Conservation (phyloP, 805 yeast genomes). For the Candida saitoana region DNA sequence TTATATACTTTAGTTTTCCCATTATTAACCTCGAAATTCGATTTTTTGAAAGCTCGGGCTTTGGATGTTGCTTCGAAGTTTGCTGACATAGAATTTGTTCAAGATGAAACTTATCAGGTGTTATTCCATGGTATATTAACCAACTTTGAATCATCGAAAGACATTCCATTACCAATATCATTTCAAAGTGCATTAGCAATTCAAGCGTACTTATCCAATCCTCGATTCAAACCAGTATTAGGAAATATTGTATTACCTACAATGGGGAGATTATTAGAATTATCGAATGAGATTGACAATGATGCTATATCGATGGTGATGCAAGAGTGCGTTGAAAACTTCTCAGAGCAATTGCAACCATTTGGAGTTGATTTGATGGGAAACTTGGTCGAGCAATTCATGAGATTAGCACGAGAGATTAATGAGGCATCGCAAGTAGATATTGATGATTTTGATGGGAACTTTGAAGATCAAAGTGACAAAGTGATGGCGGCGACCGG, state of each 20-base stretch:
- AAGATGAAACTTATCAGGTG: conserved; percentile 17
- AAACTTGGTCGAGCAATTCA: conserved; percentile 67
- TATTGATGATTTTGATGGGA: conserved; percentile 24
- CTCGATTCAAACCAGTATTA: conserved; percentile 64
- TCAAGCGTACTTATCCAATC: conserved; percentile 68
- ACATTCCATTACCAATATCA: conserved; percentile 61
- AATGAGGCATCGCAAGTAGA: conserved; percentile 47
- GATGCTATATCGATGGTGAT: conserved; percentile 86
- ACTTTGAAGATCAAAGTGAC: conserved; percentile 44
- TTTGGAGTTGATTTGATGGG: conserved; percentile 58
- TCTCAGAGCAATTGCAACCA: conserved; percentile 82
- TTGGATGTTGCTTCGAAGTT: conserved; percentile 64
- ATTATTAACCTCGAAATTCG: conserved; percentile 54
- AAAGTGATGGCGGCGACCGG: conserved; percentile 83
- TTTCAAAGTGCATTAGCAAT: conserved; percentile 82
- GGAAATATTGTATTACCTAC: conserved; percentile 69
- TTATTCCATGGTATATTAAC: conserved; percentile 33
- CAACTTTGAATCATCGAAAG: conserved; percentile 21
- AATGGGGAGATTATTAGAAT: conserved; percentile 70
- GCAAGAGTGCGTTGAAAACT: conserved; percentile 92
- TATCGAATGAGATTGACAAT: conserved; percentile 79
- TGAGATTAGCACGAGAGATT: conserved; percentile 35
- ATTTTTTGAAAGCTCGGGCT: conserved; percentile 73
- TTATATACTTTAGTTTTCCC: conserved; percentile 65
- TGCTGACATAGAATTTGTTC: conserved; percentile 53